These are phyloP conservation scores for Nakazawaea sp. DNA, from an alignment of 805 yeast species.

Conservation along the genomic window DNA sequence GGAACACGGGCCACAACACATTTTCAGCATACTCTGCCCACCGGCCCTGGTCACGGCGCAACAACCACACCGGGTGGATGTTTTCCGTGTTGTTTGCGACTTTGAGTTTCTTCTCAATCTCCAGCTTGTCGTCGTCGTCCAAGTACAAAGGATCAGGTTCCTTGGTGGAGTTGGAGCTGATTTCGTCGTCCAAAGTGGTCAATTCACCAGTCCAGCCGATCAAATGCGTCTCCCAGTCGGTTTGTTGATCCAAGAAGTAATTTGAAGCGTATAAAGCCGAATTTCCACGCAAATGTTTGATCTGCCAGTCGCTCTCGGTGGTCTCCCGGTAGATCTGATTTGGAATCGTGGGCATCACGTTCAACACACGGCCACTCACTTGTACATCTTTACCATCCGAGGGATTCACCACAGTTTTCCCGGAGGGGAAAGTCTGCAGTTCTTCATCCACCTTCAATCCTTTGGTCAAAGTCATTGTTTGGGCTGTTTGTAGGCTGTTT, in stretches of 20 bases:
- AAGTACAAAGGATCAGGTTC: slow-evolving; percentile 52
- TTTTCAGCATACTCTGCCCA: slow-evolving; percentile 92
- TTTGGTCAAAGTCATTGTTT: not conserved
- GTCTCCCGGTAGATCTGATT: slow-evolving; percentile 43
- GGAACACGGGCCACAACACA: slow-evolving; percentile 90
- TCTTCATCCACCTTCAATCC: slow-evolving; percentile 12
- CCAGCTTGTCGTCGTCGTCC: slow-evolving; percentile 45
- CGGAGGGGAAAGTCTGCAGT: slow-evolving; percentile 20
- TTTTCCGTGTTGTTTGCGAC: slow-evolving; percentile 38
- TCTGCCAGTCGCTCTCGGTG: slow-evolving; percentile 41
- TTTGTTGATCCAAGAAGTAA: slow-evolving; percentile 50
- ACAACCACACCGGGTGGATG: slow-evolving; percentile 85
- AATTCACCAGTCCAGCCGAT: slow-evolving; percentile 97
- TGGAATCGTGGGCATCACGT: slow-evolving; percentile 64
- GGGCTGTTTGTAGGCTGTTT: too few relatives aligned
- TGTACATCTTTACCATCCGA: slow-evolving; percentile 21
- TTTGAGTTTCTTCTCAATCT: slow-evolving; percentile 40
- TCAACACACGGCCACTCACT: slow-evolving; percentile 60
- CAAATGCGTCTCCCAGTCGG: slow-evolving; percentile 82
- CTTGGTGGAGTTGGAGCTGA: slow-evolving; percentile 2
- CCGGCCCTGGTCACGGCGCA: slow-evolving; percentile 67
- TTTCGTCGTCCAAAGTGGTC: slow-evolving; percentile 18
- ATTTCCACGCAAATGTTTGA: slow-evolving; percentile 68
- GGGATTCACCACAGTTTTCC: slow-evolving; percentile 11
- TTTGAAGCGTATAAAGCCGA: slow-evolving; percentile 79